Evolutionary conservation across 345 rosid genomes (phyloP).

Genomic region (Linum trigynum): DNA sequence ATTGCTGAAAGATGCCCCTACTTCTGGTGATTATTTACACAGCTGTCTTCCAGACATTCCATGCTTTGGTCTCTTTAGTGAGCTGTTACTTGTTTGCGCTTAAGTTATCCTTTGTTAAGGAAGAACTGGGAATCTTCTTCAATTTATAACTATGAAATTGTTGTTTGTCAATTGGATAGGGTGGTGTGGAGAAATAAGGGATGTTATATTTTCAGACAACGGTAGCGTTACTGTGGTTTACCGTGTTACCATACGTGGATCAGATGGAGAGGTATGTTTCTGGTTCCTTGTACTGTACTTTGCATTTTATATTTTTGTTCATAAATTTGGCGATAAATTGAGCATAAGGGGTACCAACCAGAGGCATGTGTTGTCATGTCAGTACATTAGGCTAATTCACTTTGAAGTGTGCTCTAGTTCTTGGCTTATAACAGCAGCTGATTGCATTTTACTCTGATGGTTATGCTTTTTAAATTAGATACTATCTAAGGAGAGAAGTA

Average conservation of each 20-base stretch:
- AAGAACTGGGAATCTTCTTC: no score
- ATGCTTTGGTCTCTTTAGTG: neutral
- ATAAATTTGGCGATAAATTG: neutral
- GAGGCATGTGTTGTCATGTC: no score
- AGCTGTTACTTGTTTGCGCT: neutral
- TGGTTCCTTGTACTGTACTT: neutral
- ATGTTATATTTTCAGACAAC: slow-evolving; percentile 81
- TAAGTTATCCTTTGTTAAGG: neutral
- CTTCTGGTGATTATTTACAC: neutral
- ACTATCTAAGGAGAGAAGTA: no score
- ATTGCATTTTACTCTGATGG: neutral
- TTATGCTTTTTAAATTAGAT: neutral
- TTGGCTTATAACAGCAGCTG: neutral
- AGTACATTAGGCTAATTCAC: no score
- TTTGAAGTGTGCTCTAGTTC: neutral
- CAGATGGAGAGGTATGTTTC: slow-evolving; percentile 79
- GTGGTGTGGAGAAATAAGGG: slow-evolving; percentile 98
- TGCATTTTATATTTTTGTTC: neutral
- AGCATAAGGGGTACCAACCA: neutral
- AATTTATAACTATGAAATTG: neutral
- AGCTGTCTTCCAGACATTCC: neutral
- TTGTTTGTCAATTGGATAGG: slow-evolving; percentile 31
- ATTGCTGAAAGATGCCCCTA: no score
- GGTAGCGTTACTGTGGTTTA: slow-evolving; percentile 86
- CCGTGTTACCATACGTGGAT: slow-evolving; percentile 87